Base-by-base conservation (phyloP, 2,329 filamentous ascomycete species). In the Epichloe bromicola region DNA sequence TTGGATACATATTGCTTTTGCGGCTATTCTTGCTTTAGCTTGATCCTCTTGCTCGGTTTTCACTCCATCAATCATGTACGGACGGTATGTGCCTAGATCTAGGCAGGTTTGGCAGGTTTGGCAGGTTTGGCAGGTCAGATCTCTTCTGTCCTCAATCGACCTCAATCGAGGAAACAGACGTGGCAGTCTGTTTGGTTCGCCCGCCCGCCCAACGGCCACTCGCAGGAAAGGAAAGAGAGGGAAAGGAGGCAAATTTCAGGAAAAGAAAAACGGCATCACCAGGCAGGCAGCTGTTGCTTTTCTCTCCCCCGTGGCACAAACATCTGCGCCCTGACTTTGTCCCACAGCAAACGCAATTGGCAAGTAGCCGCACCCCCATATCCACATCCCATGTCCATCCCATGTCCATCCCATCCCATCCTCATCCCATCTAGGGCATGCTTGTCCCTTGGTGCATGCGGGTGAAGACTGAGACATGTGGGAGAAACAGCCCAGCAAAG, bases 381-480 rank as follows among this genome's bases (percentile, higher is more conserved):
- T 23, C 19, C 40, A 17, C 39, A 23, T 23, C 4, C 20, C 20
- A 23, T 41, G 19, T 20, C 19, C 39, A n/a, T 10, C 17, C 26
- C 23, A 26, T 41, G 17, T 20, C 19, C 39, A 8, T 10, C 17
- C 26, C 23, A 26, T 26, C 26, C 40, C 23, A 34, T 26, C 33
- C 17, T 6, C 36, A 26, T 41, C 19, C 39, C 14, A 26, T 26
- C 23, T 30, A 30, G 26, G 26, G 26, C 26, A 30, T 30, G 26
- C 49, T 50, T 50, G 49, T 50, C 49, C 23, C n/a, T 44, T 6
- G 20, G 23, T 39, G 43, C 19, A 44, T 50, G 49, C 49, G 49
- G 49, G 42, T 50, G 49, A 50, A 42, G 42, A 38, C 42, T 45
- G 36, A 45, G 49, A 50, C 49, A 46, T 50, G 42, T 46, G 49